Percentiles rank a stretch among this genome's conserved stretches.
These are phyloP conservation scores for Penicillium coprophilum DNA, from an alignment of 495 filamentous ascomycete genomes.

Conservation along the genomic window DNA sequence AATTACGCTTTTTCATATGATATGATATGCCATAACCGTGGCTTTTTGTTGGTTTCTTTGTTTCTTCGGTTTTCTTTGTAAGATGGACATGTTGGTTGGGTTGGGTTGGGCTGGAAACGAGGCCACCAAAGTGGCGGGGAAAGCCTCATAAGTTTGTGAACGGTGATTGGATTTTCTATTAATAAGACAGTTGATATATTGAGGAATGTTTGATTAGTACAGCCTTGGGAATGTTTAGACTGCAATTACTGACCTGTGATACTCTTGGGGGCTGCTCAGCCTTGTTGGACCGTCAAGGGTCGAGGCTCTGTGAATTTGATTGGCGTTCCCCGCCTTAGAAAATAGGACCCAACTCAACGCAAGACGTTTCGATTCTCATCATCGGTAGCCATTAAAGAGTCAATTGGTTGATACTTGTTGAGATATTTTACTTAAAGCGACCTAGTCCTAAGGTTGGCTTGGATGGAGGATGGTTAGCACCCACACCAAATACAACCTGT, in stretches of 20 bases:
- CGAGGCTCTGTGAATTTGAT: too few relatives aligned
- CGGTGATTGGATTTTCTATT: not conserved
- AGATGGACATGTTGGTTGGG: not conserved
- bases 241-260: not conserved
- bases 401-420: too few relatives aligned
- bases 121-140: not conserved
- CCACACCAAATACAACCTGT: too few relatives aligned
- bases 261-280: too few relatives aligned
- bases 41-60: not conserved
- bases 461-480: too few relatives aligned
- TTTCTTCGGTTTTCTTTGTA: not conserved
- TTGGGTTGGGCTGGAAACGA: not conserved
- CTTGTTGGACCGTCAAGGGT: too few relatives aligned
- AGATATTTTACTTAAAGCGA: too few relatives aligned
- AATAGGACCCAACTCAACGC: too few relatives aligned
- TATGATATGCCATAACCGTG: slow-evolving; percentile 6
- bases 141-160: not conserved
- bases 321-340: too few relatives aligned
- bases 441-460: too few relatives aligned
- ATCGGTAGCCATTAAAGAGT: too few relatives aligned
- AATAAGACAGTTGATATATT: slow-evolving; percentile 1
- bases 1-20: slow-evolving; percentile 17
- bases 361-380: too few relatives aligned
- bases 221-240: not conserved
- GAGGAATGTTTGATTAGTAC: not conserved